Evolutionary conservation across 371 early-diverging fungal genomes (phyloP).

Genomic region (Rhizopus delemar): DNA sequence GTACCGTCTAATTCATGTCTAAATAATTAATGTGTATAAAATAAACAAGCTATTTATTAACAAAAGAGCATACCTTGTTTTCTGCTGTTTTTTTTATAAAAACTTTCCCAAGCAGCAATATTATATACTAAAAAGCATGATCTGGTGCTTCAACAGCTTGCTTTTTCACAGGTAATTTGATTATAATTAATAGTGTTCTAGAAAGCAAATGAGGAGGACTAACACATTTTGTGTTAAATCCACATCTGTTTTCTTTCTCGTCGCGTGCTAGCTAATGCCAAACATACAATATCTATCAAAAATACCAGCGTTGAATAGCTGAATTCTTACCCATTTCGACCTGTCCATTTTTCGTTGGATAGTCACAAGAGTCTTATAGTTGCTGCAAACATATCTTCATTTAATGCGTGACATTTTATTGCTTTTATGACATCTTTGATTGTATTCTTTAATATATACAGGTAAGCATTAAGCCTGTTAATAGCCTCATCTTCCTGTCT

Average conservation of each 20-base stretch:
- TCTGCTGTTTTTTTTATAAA: conserved; percentile 54
- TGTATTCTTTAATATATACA: conserved; percentile 68
- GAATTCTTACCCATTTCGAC: conserved; percentile 73
- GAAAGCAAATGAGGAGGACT: conserved; percentile 83
- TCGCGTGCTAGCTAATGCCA: conserved; percentile 89
- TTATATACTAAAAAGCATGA: conserved; percentile 89
- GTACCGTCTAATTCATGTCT: background rate
- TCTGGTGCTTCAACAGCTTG: conserved; percentile 71
- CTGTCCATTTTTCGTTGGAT: conserved; percentile 66
- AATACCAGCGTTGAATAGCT: conserved; percentile 89
- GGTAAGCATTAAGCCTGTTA: background rate
- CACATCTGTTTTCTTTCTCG: conserved; percentile 70
- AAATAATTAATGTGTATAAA: no score
- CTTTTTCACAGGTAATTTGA: conserved; percentile 78
- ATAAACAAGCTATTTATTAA: no score
- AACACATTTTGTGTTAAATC: background rate
- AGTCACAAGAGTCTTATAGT: conserved; percentile 89
- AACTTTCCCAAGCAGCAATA: conserved; percentile 94
- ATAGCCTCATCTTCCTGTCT: background rate
- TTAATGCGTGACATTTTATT: conserved; percentile 86
- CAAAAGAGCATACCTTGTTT: no score
- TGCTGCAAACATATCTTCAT: conserved; percentile 91
- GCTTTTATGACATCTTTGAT: conserved; percentile 76
- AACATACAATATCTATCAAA: conserved; percentile 95
- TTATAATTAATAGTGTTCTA: conserved; percentile 83